phyloP scores from a whole-genome alignment of 2,329 filamentous ascomycete species.

The Penicillium oxalicum region DNA sequence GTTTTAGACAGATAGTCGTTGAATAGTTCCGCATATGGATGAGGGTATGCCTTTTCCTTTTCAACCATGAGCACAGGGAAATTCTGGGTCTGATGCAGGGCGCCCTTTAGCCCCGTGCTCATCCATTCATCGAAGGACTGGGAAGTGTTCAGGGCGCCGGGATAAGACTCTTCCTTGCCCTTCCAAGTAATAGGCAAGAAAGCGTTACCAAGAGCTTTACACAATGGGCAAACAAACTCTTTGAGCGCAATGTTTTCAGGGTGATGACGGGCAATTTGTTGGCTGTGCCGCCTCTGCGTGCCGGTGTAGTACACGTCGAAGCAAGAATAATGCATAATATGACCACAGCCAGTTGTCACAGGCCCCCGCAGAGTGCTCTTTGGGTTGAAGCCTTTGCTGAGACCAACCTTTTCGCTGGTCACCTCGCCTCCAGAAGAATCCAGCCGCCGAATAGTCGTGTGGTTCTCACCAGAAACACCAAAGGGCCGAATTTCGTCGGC shows the following conservation, averaged over 20 bases:
- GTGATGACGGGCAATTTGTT: constrained; percentile 91
- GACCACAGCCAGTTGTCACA: constrained; percentile 85
- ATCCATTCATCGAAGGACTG: constrained; percentile 65
- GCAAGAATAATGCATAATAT: constrained; percentile 97
- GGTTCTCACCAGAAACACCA: constrained; percentile 83
- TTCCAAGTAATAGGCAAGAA: constrained; percentile 97
- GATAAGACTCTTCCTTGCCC: constrained; percentile 76
- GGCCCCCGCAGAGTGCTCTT: constrained; percentile 63
- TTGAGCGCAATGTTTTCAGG: constrained; percentile 72
- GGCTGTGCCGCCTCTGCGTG: constrained; percentile 73
- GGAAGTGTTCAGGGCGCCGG: constrained; percentile 60
- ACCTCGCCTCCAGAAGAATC: constrained; percentile 66
- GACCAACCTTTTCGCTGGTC: constrained; percentile 67
- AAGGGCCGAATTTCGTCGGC: constrained; percentile 81
- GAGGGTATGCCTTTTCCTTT: constrained; percentile 27
- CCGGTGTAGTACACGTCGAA: constrained; percentile 89
- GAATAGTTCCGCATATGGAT: constrained; percentile 45
- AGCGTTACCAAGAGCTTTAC: constrained; percentile 90
- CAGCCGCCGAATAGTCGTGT: constrained; percentile 67
- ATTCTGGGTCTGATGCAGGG: constrained; percentile 46
- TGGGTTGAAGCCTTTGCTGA: constrained; percentile 83
- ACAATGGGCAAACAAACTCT: constrained; percentile 93
- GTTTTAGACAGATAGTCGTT: constrained; percentile 47
- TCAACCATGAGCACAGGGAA: constrained; percentile 36
- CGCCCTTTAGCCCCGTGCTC: constrained; percentile 49